Percentiles rank a stretch among this genome's conserved stretches.
Evolutionary conservation across 768 basidiomycete species (phyloP).

Genomic region (Pleurotus citrinopileatus): DNA sequence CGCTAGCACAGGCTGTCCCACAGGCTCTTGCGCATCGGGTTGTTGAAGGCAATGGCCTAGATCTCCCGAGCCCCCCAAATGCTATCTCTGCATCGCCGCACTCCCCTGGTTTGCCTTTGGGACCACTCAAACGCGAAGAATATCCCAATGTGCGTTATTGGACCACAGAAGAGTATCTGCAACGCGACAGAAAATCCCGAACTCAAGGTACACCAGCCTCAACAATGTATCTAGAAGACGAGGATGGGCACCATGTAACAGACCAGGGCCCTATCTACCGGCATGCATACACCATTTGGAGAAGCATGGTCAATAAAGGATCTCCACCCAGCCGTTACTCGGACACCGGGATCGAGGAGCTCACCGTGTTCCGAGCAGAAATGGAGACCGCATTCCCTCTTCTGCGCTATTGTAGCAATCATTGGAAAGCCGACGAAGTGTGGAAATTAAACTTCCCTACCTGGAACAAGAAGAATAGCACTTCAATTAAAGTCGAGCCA

Average conservation of each 20-base stretch:
- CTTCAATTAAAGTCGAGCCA: too few species aligned
- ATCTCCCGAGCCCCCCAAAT: too few species aligned
- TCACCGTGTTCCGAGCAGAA: not conserved
- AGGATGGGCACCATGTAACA: not conserved
- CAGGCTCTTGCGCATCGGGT: too few species aligned
- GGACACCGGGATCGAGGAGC: not conserved
- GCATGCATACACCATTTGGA: slow-evolving; percentile 5
- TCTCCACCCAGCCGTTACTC: not conserved
- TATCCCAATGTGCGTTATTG: not conserved
- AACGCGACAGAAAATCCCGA: not conserved
- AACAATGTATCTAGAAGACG: not conserved
- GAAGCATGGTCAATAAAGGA: not conserved
- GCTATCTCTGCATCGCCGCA: too few species aligned
- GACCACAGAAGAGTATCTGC: not conserved
- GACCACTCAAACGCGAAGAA: not conserved
- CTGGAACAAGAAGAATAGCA: too few species aligned
- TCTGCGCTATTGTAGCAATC: not conserved
- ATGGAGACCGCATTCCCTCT: slow-evolving; percentile 4
- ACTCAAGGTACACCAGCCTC: not conserved
- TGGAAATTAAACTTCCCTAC: slow-evolving; percentile 6
- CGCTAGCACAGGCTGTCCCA: too few species aligned
- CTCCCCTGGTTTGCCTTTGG: too few species aligned
- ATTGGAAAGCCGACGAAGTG: slow-evolving; percentile 8
- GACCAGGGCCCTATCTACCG: not conserved
- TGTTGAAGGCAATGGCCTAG: too few species aligned